Base-by-base conservation (phyloP, 2,329 filamentous ascomycete genomes). In the Alternaria sp. region DNA sequence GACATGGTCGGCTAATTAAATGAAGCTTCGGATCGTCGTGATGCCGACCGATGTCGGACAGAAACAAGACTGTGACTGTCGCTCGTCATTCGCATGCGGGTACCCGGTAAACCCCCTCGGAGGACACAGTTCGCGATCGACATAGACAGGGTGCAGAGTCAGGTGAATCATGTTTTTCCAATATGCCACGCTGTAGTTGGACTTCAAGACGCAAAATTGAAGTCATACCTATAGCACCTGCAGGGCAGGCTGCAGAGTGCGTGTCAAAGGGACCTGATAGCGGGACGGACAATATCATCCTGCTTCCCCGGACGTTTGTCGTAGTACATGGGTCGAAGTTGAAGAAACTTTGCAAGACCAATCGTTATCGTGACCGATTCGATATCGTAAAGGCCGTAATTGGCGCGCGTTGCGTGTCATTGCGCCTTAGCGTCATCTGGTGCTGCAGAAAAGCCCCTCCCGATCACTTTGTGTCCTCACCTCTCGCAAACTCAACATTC, bases 221-320 rank as follows among this genome's bases (percentile, higher is more conserved):
- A 48, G 29, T 21, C 17, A 17, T 40, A 17, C 17, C 17, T 17
- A 17, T 8, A 36, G 44, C 29, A 48, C 24, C 14, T 11, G 26
- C 58, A 56, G 51, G 46, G 28, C 34, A 54, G 44, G 51, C 44
- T 24, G n/a, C 14, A n/a, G 21, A 10, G 54, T 54, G 58, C 56
- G 58, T 61, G 24, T 46, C 51, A 56, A 44, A 34, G 29, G 36
- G 45, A 37, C 48, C 21, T 29, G 45, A 49, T 55, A 56, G 61
- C 53, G 61, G 63, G 54, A 44, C 17, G n/a, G 33, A 39, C 44
- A 54, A 23, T 17, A 51, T 50, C 40, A 9, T 24, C 8, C 17
- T 21, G 39, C 28, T 26, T 33, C 49, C 49, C 37, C 49, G 33
- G 49, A 34, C n/a, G 29, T 48, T 48, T 48, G 44, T 48, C 31